phyloP scores from a whole-genome alignment of 2,329 filamentous ascomycete genomes.

The Fonsecaea multimorphosa region DNA sequence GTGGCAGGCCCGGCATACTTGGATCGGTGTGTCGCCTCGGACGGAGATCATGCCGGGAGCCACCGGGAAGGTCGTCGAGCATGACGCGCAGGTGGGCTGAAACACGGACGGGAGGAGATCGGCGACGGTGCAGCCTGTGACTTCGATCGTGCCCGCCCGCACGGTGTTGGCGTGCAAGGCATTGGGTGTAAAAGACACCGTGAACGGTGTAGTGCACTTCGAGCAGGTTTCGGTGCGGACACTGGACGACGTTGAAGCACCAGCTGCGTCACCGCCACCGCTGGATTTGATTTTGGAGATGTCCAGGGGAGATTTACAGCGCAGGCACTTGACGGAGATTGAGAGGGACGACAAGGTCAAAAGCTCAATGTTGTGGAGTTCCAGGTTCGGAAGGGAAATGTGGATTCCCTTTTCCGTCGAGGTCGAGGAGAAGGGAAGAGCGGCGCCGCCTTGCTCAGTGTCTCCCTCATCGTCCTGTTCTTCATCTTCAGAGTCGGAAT shows the following conservation, averaged over 20 bases:
- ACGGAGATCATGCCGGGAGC: conserved; percentile 71
- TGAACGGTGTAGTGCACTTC: conserved; percentile 56
- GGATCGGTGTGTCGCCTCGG: conserved; percentile 73
- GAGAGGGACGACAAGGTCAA: conserved; percentile 71
- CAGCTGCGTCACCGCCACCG: conserved; percentile 44
- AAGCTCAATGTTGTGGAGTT: conserved; percentile 77
- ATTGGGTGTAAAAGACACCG: conserved; percentile 64
- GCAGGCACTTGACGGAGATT: conserved; percentile 76
- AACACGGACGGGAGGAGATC: conserved; percentile 83
- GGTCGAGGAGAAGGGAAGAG: conserved; percentile 41
- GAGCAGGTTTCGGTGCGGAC: conserved; percentile 55
- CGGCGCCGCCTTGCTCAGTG: conserved; percentile 50
- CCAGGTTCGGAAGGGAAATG: conserved; percentile 77
- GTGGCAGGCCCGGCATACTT: conserved; percentile 81
- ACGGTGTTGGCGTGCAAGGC: conserved; percentile 74
- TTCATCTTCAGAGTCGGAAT: conserved; percentile 52
- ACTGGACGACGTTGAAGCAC: conserved; percentile 27
- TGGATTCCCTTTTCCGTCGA: conserved; percentile 63
- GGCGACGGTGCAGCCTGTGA: conserved; percentile 73
- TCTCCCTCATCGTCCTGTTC: conserved; percentile 47
- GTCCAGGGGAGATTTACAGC: conserved; percentile 77
- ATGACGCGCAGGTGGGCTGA: conserved; percentile 76
- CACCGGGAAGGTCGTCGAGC: conserved; percentile 69
- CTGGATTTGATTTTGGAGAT: conserved; percentile 69
- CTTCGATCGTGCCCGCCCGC: conserved; percentile 79